A percentile compares a stretch with the other conserved stretches of the same genome.
Evolutionary conservation across 2,329 filamentous ascomycete species (phyloP).

Genomic region (Stagonosporopsis cucurbitacearum): DNA sequence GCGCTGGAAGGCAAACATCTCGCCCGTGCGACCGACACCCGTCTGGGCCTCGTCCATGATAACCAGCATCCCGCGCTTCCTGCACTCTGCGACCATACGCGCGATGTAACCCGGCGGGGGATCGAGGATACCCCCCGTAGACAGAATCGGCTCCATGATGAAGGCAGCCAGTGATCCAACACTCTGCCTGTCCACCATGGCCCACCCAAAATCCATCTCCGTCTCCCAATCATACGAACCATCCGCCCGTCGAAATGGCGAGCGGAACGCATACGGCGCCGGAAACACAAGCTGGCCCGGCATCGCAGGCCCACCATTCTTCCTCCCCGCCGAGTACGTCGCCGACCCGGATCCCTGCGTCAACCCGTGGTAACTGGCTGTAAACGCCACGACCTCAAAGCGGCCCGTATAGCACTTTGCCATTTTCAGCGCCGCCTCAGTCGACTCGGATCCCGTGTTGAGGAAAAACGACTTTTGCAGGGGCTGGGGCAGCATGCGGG

Average conservation of each 20-base stretch:
- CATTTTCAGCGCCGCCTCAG: conserved; percentile 66
- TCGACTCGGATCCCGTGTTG: conserved; percentile 58
- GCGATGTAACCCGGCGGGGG: conserved; percentile 65
- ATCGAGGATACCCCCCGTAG: conserved; percentile 65
- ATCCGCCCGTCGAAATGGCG: conserved; percentile 64
- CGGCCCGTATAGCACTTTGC: conserved; percentile 67
- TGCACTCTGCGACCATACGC: conserved; percentile 57
- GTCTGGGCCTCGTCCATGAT: conserved; percentile 51
- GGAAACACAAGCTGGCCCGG: conserved; percentile 66
- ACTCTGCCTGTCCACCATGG: conserved; percentile 64
- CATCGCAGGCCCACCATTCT: conserved; percentile 55
- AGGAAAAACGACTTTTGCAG: conserved; percentile 65
- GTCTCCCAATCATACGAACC: conserved; percentile 70
- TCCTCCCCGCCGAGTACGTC: conserved; percentile 61
- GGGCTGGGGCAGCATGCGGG: conserved; percentile 55
- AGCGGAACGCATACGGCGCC: conserved; percentile 67
- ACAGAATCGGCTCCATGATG: conserved; percentile 67
- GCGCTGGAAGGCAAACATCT: conserved; percentile 59
- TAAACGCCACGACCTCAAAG: conserved; percentile 65
- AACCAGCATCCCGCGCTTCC: conserved; percentile 43
- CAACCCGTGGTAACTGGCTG: conserved; percentile 63
- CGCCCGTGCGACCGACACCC: conserved; percentile 43
- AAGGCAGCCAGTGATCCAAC: conserved; percentile 68
- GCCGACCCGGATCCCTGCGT: conserved; percentile 59
- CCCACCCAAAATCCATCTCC: conserved; percentile 68